Evolutionary conservation across 169 alveolate species (phyloP), one percentile per base, ranked within the genome.

Genomic region (Plasmodium fragile): DNA sequence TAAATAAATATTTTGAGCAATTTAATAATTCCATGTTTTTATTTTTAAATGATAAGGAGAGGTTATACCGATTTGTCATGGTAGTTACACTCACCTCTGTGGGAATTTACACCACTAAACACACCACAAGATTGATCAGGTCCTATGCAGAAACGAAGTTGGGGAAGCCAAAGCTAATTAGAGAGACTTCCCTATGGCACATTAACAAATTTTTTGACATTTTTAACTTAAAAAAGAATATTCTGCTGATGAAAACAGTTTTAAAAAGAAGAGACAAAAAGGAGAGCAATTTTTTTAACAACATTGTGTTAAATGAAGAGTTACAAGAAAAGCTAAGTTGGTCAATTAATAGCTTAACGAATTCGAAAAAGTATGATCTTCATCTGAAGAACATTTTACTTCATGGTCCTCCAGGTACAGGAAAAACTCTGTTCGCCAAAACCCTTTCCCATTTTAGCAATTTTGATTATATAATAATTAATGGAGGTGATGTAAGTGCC

Each of bases 401-500:
- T 71, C 98, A 98, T 96, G 99, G 99, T 1, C 98, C 98, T 2
- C 99, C 99, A 43, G 99, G 99, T 18, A 99, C 99, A 13, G 99
- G 99, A 34, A 98, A 99, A 95, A 98, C 99, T 0, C 90, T 97
- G 45, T 98, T 98, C 91, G 99, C 99, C 0, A 96, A 98, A 91
- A 97, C 98, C 73, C 87, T 98, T 28, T 99, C 99, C 2, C 92
- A 96, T 73, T 96, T 96, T 92, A 97, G 99, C 39, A 99, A 99
- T 28, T 89, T 98, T 92, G 99, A 98, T 92, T 98, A 97, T 92
- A 99, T 99, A 22, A 97, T 98, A 70, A 97, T 98, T 97, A 97
- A 99, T 28, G 99, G 99, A 2, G 99, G 99, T 13, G 99, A 99
- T 94, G 98, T 99, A 11, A 99, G 99, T 36, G 99, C 99, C 41